phyloP scores from a whole-genome alignment of 441 rosid genomes.

The Macaranga tanarius region DNA sequence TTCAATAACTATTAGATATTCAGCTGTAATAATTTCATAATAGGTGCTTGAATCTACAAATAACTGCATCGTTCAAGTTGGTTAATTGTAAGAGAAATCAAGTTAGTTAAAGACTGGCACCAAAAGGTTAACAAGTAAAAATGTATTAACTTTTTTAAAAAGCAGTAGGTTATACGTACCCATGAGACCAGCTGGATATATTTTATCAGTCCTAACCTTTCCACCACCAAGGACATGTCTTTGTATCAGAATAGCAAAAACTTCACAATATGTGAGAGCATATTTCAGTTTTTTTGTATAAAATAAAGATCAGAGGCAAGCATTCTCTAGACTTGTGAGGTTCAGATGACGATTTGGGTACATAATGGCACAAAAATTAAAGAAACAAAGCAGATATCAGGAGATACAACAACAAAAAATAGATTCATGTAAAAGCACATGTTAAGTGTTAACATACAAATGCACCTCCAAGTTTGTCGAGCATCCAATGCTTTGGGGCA shows the following conservation, averaged over 20 bases:
- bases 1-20: conserved; percentile 58
- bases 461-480: conserved; percentile 61
- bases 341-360: conserved; percentile 84
- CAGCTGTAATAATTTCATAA: conserved; percentile 68
- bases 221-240: conserved; percentile 71
- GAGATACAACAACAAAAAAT: not conserved
- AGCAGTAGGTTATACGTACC: conserved; percentile 38
- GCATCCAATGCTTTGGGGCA: conserved; percentile 69
- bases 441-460: conserved; percentile 38
- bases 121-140: too few relatives aligned
- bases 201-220: conserved; percentile 82
- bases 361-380: conserved; percentile 32
- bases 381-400: too few relatives aligned
- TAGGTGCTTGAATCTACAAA: conserved; percentile 57
- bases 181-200: conserved; percentile 89
- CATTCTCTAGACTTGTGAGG: conserved; percentile 88
- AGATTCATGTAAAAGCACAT: not conserved
- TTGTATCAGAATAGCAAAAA: conserved; percentile 74
- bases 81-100: too few relatives aligned
- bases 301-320: conserved; percentile 67
- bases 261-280: conserved; percentile 77
- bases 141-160: too few relatives aligned
- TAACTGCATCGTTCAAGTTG: too few relatives aligned
- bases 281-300: conserved; percentile 73
- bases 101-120: too few relatives aligned